Percentiles rank a stretch among this genome's conserved stretches.
phyloP scores from a whole-genome alignment of 2,329 filamentous ascomycete genomes.

The Neonectria sp. region DNA sequence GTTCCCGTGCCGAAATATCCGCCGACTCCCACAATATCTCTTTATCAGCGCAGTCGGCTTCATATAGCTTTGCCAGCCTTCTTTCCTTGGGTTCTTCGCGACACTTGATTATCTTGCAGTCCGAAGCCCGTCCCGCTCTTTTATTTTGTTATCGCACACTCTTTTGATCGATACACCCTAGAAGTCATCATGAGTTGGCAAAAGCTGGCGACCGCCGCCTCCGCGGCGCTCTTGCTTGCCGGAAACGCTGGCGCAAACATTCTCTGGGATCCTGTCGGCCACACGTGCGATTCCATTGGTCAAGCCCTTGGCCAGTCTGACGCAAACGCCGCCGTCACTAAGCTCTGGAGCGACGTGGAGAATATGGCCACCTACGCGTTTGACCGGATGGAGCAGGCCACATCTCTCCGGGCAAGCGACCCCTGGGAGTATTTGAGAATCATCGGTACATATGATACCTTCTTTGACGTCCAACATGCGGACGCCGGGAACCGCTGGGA shows the following conservation, averaged over 20 bases:
- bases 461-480: constrained; percentile 9
- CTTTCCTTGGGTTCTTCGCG: not conserved
- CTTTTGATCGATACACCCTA: not conserved
- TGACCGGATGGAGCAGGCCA: not conserved
- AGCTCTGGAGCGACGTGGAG: constrained; percentile 9
- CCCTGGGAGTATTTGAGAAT: constrained; percentile 7
- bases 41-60: not conserved
- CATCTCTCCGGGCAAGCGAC: not conserved
- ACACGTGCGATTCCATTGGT: constrained; percentile 3
- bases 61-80: not conserved
- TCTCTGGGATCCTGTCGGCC: constrained; percentile 8
- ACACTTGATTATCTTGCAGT: not conserved
- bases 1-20: not conserved
- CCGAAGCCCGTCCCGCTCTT: constrained; percentile 2
- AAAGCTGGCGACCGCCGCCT: not conserved
- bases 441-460: constrained; percentile 9
- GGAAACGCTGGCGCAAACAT: constrained; percentile 6
- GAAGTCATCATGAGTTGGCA: constrained; percentile 2
- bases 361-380: constrained; percentile 1
- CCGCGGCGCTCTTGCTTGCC: constrained; percentile 1
- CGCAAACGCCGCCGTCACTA: not conserved
- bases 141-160: not conserved
- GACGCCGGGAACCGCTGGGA: constrained; percentile 1
- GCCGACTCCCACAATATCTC: not conserved
- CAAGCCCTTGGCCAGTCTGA: constrained; percentile 1